phyloP scores from a whole-genome alignment of 177 flowering plant genomes.

The Vitis hybrid region DNA sequence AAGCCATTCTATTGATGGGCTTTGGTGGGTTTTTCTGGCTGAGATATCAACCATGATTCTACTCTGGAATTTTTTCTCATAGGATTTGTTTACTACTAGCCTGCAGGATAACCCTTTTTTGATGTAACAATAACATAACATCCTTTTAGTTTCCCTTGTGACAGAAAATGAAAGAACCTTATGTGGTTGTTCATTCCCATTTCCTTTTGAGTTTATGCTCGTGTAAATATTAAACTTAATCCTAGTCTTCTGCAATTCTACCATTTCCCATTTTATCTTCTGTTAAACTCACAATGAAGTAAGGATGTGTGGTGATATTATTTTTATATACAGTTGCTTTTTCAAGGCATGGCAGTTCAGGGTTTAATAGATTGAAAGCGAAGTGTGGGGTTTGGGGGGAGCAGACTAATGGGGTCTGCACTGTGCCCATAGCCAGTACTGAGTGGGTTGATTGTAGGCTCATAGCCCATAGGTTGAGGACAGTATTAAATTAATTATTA shows the following conservation, averaged over 20 bases:
- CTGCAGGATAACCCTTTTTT: neutral
- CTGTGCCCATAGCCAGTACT: no score
- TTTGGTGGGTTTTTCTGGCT: slow-evolving; percentile 23
- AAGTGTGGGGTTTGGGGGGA: neutral
- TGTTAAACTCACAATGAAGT: neutral
- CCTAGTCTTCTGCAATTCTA: no score
- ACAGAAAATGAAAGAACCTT: no score
- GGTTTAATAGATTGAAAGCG: slow-evolving; percentile 12
- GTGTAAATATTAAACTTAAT: no score
- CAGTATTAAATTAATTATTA: neutral
- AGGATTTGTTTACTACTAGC: neutral
- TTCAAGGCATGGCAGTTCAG: slow-evolving; percentile 1
- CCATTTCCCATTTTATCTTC: neutral
- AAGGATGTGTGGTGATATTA: neutral
- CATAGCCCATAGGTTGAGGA: neutral
- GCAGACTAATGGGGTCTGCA: no score
- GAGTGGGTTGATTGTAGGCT: neutral
- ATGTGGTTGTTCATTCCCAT: no score
- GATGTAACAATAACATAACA: neutral
- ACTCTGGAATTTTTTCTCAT: slow-evolving; percentile 5
- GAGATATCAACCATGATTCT: slow-evolving; percentile 12
- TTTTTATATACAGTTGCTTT: neutral
- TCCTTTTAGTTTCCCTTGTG: neutral
- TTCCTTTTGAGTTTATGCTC: no score
- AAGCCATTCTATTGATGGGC: slow-evolving; percentile 6